A percentile compares a stretch with the other conserved stretches of the same genome.
phyloP scores from a whole-genome alignment of 306 rosid genomes.

The Myrica gale region DNA sequence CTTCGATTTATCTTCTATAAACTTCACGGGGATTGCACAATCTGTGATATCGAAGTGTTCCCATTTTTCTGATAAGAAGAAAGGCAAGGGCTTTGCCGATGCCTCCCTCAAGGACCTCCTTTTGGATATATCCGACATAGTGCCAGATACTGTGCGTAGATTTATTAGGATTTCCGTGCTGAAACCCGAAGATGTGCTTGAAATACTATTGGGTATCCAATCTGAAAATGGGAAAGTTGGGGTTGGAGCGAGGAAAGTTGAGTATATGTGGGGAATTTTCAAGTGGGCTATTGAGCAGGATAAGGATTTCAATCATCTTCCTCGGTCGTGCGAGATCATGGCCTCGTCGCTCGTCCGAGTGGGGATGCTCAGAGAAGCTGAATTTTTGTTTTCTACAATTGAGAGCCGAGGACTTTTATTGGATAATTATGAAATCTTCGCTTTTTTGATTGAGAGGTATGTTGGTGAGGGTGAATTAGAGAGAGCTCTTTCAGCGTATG shows the following conservation, averaged over 20 bases:
- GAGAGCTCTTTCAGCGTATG: slow-evolving; percentile 49
- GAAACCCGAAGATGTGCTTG: slow-evolving; percentile 55
- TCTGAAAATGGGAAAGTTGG: slow-evolving; percentile 37
- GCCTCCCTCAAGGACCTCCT: slow-evolving; percentile 52
- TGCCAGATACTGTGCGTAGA: slow-evolving; percentile 58
- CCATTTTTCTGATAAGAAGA: slow-evolving; percentile 20
- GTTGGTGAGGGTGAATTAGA: slow-evolving; percentile 50
- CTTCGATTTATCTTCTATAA: slow-evolving; percentile 24
- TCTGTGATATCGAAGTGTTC: slow-evolving; percentile 42
- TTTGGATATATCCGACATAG: slow-evolving; percentile 50
- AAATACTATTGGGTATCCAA: slow-evolving; percentile 52
- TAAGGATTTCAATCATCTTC: slow-evolving; percentile 40
- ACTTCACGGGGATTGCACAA: slow-evolving; percentile 49
- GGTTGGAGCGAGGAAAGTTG: slow-evolving; percentile 50
- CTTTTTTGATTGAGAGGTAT: slow-evolving; percentile 50
- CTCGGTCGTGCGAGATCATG: slow-evolving; percentile 60
- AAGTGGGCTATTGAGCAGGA: slow-evolving; percentile 40
- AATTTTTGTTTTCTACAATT: slow-evolving; percentile 51
- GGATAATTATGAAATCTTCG: slow-evolving; percentile 39
- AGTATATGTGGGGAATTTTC: slow-evolving; percentile 63
- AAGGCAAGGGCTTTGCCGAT: slow-evolving; percentile 30
- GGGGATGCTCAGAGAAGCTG: slow-evolving; percentile 60
- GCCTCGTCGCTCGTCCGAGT: slow-evolving; percentile 58
- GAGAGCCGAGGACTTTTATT: slow-evolving; percentile 39
- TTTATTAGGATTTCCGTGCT: slow-evolving; percentile 50